Percentiles rank a stretch among this genome's conserved stretches.
Evolutionary conservation across 805 yeast genomes (phyloP).

Genomic region (Ascoidea asiatica): DNA sequence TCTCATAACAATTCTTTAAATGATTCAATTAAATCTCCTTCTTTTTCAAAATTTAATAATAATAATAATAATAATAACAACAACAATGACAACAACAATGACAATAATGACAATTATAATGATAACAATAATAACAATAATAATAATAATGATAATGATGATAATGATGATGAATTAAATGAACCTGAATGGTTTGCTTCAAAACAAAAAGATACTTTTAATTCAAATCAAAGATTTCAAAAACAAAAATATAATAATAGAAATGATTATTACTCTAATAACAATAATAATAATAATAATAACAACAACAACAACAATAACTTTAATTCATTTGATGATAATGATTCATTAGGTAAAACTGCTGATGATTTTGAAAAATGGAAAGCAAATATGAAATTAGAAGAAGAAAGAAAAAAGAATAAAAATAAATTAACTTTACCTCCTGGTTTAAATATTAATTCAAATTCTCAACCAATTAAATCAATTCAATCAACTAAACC

Average conservation of each 20-base stretch:
- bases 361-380: constrained; percentile 47
- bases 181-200: constrained; percentile 22
- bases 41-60: too few relatives aligned
- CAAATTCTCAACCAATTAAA: too few relatives aligned
- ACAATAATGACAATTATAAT: constrained; percentile 7
- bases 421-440: constrained; percentile 13
- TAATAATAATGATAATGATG: constrained; percentile 14
- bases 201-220: too few relatives aligned
- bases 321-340: constrained; percentile 18
- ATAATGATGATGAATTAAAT: constrained; percentile 20
- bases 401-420: constrained; percentile 34
- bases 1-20: too few relatives aligned
- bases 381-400: constrained; percentile 39
- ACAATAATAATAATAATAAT: constrained; percentile 13
- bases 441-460: not conserved
- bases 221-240: not conserved
- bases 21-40: too few relatives aligned
- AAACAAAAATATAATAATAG: not conserved
- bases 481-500: too few relatives aligned
- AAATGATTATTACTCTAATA: not conserved
- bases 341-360: constrained; percentile 30
- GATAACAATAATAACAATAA: constrained; percentile 8
- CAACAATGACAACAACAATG: constrained; percentile 5
- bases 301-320: constrained; percentile 25
- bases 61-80: too few relatives aligned